Evolutionary conservation across 345 rosid species (phyloP), one percentile per base, ranked within the genome.

Genomic region (Salix suchowensis): DNA sequence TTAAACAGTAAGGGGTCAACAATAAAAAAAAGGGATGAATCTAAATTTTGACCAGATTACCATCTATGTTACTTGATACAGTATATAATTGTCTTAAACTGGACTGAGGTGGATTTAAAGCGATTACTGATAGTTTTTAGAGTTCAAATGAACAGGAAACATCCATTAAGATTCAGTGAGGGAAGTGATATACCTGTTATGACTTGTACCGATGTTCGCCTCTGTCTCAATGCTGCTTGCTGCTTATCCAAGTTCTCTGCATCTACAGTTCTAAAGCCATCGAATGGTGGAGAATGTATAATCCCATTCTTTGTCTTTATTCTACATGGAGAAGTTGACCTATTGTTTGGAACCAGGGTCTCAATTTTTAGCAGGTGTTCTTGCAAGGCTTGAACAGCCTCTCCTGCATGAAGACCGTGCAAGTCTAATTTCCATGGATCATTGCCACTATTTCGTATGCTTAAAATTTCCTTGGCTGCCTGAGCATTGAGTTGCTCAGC

Each of bases 351-450:
- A 14, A 75, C 73, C 58, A 14, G 89, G 68, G 74, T 78, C 85
- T 93, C 97, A 23, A 96, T 84, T 80, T 67, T 80, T 76, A 73
- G 88, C 79, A 96, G 84, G 81, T 82, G 94, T 66, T 92, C 90
- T 78, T 88, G 87, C 87, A 93, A 82, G 74, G 85, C 92, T 87
- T 86, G 86, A 81, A 88, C 85, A 72, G 98, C 99, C 90, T 96
- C 98, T 61, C 86, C 82, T 70, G 90, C 90, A 71, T 96, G 98
- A 84, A 93, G 99, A 80, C 98, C 98, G 79, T 93, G 99, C 71
- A 96, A 86, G 79, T 62, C 30, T 23, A 28, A 23, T 23, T 62
- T 11, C 66, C 24, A 23, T 62, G 66, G 69, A 82, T 92, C 85
- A 68, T 88, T 85, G 71, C 74, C 79, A 65, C 77, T 74, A 78